These are phyloP conservation scores for Fusarium virguliforme DNA, from an alignment of 2,329 filamentous ascomycete genomes.

Conservation along the genomic window DNA sequence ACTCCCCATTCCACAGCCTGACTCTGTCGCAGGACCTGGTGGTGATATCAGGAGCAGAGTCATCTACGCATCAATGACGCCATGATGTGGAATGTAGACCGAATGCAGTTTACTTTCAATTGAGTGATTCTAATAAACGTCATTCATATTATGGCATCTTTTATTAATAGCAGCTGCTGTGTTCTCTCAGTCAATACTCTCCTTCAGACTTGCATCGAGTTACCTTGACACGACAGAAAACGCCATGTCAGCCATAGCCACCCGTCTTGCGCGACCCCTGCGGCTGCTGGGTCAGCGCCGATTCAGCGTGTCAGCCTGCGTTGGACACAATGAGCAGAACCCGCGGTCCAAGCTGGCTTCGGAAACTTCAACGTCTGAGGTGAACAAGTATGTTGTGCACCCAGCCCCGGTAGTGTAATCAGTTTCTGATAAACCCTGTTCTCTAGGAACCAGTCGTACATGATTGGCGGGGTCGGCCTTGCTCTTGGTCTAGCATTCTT, in stretches of 20 bases:
- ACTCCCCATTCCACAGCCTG: background rate
- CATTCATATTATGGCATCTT: constrained; percentile 14
- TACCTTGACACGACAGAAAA: background rate
- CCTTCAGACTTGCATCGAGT: background rate
- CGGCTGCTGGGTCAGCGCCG: constrained; percentile 29
- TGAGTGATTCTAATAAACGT: constrained; percentile 21
- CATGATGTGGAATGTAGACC: constrained; percentile 20
- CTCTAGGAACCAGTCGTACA: constrained; percentile 25
- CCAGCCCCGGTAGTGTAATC: background rate
- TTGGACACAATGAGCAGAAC: constrained; percentile 13
- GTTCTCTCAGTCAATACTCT: background rate
- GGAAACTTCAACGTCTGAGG: constrained; percentile 11
- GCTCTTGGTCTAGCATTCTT: constrained; percentile 40
- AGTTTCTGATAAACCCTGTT: background rate
- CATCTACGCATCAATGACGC: constrained; percentile 49
- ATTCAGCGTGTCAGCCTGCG: constrained; percentile 20
- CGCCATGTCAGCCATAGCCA: constrained; percentile 33
- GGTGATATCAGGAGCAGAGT: constrained; percentile 38
- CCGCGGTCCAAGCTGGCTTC: constrained; percentile 21
- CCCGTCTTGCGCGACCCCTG: constrained; percentile 36
- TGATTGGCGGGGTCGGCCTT: constrained; percentile 36
- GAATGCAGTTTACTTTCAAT: constrained; percentile 25
- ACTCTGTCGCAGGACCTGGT: background rate
- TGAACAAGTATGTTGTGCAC: constrained; percentile 12
- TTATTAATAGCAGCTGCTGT: constrained; percentile 3